Conservation (phyloP, 164 flowering plant genomes). For the Paratinospora sagittata region DNA sequence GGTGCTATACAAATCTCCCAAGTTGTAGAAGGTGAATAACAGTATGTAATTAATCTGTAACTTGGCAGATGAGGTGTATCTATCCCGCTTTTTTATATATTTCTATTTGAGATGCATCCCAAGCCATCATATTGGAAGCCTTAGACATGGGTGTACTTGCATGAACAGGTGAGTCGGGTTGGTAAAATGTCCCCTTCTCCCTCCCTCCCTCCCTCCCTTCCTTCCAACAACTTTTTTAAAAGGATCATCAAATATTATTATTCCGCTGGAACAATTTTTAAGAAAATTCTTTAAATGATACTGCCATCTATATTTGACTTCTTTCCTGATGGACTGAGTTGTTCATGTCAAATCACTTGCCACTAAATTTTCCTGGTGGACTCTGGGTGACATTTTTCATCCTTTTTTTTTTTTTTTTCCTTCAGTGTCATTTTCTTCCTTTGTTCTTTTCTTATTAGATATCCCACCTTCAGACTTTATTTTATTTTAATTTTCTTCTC, state of each 20-base stretch:
- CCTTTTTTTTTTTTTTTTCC: too few species aligned
- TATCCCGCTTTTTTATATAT: background rate
- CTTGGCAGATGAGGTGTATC: background rate
- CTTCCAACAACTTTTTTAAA: too few species aligned
- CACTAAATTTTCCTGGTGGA: background rate
- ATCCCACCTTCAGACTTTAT: too few species aligned
- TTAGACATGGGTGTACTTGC: background rate
- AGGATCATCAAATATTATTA: background rate
- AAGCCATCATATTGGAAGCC: conserved; percentile 1
- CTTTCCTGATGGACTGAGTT: background rate
- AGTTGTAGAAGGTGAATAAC: background rate
- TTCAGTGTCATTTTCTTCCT: too few species aligned
- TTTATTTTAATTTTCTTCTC: too few species aligned
- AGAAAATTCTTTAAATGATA: background rate
- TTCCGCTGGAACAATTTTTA: background rate
- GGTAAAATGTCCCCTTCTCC: background rate
- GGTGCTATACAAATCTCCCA: background rate
- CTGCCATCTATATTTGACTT: background rate
- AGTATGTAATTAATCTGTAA: background rate
- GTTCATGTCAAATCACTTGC: background rate
- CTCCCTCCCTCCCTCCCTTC: too few species aligned
- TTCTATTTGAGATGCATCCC: background rate
- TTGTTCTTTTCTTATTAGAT: too few species aligned
- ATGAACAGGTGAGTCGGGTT: conserved; percentile 6
- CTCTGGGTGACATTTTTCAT: too few species aligned